Evolutionary conservation across 164 flowering plant genomes (phyloP).

Genomic region (Taxillus chinensis): DNA sequence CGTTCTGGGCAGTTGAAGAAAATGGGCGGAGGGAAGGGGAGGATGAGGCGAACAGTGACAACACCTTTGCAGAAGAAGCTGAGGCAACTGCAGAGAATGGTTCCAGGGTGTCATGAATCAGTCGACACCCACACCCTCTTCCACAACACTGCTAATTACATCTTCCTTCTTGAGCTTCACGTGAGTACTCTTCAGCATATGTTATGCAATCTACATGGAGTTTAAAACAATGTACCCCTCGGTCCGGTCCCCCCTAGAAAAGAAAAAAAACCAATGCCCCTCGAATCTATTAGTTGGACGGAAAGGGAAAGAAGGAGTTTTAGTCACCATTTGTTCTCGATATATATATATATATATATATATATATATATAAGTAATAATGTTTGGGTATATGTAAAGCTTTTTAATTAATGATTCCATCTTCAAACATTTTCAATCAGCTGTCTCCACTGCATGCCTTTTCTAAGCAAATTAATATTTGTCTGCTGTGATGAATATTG

Average conservation of each 20-base stretch:
- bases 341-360: no score
- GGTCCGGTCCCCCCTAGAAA: not conserved
- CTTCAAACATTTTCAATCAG: no score
- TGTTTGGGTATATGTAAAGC: no score
- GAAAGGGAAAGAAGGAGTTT: no score
- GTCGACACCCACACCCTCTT: slow-evolving; percentile 11
- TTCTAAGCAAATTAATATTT: no score
- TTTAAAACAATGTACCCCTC: slow-evolving; percentile 1
- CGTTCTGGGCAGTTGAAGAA: slow-evolving; percentile 6
- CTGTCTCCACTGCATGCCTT: no score
- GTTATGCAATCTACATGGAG: slow-evolving; percentile 10
- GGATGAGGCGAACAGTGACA: slow-evolving; percentile 2
- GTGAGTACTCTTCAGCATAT: slow-evolving; percentile 10
- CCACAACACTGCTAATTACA: slow-evolving; percentile 11
- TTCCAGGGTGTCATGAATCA: slow-evolving; percentile 8
- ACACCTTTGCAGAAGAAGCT: slow-evolving; percentile 11
- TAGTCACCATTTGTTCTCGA: no score
- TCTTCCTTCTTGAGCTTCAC: slow-evolving; percentile 10
- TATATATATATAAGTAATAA: no score
- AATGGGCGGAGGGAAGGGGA: slow-evolving; percentile 8
- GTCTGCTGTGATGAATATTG: no score
- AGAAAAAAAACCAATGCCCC: not conserved
- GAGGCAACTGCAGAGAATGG: slow-evolving; percentile 13
- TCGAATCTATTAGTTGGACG: no score
- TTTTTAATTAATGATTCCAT: no score